These are phyloP conservation scores for Aristolochia californica DNA, from an alignment of 164 flowering plant species.

Conservation along the genomic window DNA sequence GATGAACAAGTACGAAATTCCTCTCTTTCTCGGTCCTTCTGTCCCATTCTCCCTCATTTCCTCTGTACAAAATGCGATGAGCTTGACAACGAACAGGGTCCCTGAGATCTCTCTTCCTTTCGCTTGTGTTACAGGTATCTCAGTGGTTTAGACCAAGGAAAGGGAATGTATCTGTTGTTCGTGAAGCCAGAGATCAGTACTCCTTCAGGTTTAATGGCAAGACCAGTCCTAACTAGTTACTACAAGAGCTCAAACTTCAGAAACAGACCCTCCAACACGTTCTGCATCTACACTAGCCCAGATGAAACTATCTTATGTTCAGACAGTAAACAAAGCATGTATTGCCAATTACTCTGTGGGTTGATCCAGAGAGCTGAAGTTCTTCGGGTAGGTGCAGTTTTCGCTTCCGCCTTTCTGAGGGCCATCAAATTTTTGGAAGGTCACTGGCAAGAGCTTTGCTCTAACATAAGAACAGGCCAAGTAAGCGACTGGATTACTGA, in stretches of 20 bases:
- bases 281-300: constrained; percentile 30
- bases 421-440: constrained; percentile 60
- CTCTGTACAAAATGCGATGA: too few relatives aligned
- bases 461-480: constrained; percentile 45
- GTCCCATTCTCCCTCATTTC: background rate
- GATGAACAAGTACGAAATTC: constrained; percentile 33
- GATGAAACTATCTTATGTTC: constrained; percentile 46
- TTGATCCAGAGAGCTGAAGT: constrained; percentile 41
- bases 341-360: constrained; percentile 70
- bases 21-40: background rate
- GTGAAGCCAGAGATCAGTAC: constrained; percentile 31
- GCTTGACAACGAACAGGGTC: too few relatives aligned
- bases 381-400: constrained; percentile 67
- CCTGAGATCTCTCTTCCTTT: background rate
- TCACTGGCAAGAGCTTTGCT: constrained; percentile 38
- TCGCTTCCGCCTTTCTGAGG: constrained; percentile 67
- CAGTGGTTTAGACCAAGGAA: constrained; percentile 51
- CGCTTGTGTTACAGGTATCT: constrained; percentile 30
- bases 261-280: constrained; percentile 27
- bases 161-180: constrained; percentile 51
- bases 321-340: constrained; percentile 69
- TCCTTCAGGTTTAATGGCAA: constrained; percentile 31
- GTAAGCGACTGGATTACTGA: constrained; percentile 42
- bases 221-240: constrained; percentile 36
- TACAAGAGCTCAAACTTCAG: constrained; percentile 33